phyloP scores from a whole-genome alignment of 148 eudicot genomes.

The Cornus kousa region DNA sequence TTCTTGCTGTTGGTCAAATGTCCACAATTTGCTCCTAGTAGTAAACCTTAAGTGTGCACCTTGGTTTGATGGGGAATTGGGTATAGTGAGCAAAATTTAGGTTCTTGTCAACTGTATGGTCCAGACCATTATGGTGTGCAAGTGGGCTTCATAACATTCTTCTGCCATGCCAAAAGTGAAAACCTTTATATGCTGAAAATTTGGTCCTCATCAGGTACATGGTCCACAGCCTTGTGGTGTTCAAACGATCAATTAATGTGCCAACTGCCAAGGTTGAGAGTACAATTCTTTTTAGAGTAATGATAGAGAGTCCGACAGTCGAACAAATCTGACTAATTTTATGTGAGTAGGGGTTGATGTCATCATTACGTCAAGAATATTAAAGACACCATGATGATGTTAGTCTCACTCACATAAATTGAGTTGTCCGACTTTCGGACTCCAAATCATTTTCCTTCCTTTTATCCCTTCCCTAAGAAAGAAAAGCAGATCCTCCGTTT shows the following conservation, averaged over 20 bases:
- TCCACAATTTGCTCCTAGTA: conserved; percentile 10
- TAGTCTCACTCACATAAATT: too few species aligned
- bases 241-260: neutral
- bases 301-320: too few species aligned
- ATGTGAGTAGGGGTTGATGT: too few species aligned
- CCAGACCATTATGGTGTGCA: neutral
- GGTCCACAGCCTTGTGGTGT: neutral
- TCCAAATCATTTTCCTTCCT: too few species aligned
- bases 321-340: too few species aligned
- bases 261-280: neutral
- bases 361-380: too few species aligned
- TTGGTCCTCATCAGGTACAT: neutral
- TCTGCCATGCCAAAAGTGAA: neutral
- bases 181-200: neutral
- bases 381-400: too few species aligned
- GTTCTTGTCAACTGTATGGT: neutral
- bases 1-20: neutral
- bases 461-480: neutral
- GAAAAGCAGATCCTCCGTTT: neutral
- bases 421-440: too few species aligned
- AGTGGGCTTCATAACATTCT: neutral
- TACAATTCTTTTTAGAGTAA: neutral
- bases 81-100: neutral
- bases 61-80: too few species aligned
- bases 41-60: neutral